A percentile compares a stretch with the other conserved stretches of the same genome.
These are phyloP conservation scores for Penicillium waksmanii DNA, from an alignment of 495 filamentous ascomycete species.

Conservation along the genomic window DNA sequence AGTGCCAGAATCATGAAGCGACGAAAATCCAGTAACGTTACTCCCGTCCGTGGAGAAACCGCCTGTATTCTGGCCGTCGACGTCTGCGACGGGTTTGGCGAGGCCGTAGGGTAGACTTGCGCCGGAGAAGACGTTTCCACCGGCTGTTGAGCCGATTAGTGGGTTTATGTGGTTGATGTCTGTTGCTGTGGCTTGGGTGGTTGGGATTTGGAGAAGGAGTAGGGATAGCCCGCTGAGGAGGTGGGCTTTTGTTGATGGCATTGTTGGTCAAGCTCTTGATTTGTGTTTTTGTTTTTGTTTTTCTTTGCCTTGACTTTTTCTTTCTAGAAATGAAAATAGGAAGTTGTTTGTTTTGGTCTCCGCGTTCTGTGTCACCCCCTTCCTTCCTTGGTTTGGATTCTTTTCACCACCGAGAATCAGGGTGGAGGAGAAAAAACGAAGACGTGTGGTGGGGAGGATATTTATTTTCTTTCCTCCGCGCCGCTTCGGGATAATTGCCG, in stretches of 20 bases:
- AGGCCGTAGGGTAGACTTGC: constrained; percentile 76
- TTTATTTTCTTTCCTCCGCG: no score
- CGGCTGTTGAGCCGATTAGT: constrained; percentile 58
- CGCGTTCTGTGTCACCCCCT: background rate
- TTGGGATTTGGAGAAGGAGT: constrained; percentile 8
- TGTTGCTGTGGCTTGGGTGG: constrained; percentile 20
- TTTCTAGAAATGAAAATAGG: no score
- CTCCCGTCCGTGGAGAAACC: constrained; percentile 71
- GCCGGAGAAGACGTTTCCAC: constrained; percentile 72
- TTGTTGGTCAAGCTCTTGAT: no score
- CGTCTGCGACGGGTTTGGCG: constrained; percentile 76
- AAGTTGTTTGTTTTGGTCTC: no score
- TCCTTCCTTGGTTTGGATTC: background rate
- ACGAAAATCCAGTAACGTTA: constrained; percentile 62
- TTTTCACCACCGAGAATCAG: no score
- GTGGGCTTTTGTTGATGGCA: background rate
- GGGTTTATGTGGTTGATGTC: constrained; percentile 49
- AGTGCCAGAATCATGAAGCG: constrained; percentile 71
- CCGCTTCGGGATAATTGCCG: background rate
- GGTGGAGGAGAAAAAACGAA: no score
- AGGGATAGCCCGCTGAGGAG: background rate
- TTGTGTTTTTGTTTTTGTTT: no score
- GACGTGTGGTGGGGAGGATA: no score
- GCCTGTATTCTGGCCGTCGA: constrained; percentile 66
- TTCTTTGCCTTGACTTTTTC: no score